Base-by-base conservation (phyloP, 129 eudicot genomes). In the Artemisia argyi region DNA sequence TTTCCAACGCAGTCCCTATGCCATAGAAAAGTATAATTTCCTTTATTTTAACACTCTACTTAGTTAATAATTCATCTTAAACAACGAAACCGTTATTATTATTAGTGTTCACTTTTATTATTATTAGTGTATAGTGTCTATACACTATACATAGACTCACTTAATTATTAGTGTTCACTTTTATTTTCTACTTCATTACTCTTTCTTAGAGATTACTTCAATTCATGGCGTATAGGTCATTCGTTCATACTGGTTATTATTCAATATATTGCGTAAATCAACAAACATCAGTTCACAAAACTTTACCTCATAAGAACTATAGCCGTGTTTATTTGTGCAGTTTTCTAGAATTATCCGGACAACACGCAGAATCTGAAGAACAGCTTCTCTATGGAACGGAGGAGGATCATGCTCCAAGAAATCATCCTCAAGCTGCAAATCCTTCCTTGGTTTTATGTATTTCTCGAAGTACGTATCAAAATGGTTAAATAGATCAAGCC, bases 341-440 rank as follows among this genome's bases (percentile, higher is more conserved):
- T 89, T 86, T 75, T 89, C 88, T 74, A 89, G 66, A 66, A 89
- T 84, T 54, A 84, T 83, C 76, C 88, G 72, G 20, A 80, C 82
- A 12, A 89, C 96, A 69, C 88, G 93, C 22, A 89, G 85, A 61
- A 89, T 83, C 73, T 89, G 96, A 48, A 87, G 93, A 81, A 89
- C 90, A 46, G 85, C 82, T 51, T 89, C 96, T 83, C 77, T 84
- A 4, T 93, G 93, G 73, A 89, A 89, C 14, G 90, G 96, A 54
- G 93, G 92, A 76, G 93, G 92, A 76, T 89, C 96, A 71, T 79
- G 61, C 67, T 76, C 88, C 73, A 86, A 78, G 71, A 84, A 80
- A 52, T 80, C 70, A 59, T 87, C 90, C 78, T 82, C 88, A 48
- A 87, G 75, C 49, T 65, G 90, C 69, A 87, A 74, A 82, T 89